Conservation (phyloP, 768 basidiomycete species). For the Plicaturopsis crispa region DNA sequence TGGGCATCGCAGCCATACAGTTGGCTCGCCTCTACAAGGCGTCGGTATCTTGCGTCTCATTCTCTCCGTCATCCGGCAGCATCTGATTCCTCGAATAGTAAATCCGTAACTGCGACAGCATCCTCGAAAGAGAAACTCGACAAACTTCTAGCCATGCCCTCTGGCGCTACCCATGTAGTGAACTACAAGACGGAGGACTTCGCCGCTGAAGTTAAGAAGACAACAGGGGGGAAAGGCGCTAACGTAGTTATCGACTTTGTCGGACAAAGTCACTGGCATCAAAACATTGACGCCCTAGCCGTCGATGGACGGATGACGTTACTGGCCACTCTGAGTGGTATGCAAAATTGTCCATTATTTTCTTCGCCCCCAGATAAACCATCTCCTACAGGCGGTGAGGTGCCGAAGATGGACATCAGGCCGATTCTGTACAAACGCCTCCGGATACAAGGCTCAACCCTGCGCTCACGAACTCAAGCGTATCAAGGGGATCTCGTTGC, state of each 20-base stretch:
- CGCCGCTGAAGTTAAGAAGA: constrained; percentile 61
- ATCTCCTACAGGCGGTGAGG: constrained; percentile 36
- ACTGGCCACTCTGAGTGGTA: constrained; percentile 62
- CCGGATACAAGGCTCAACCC: constrained; percentile 81
- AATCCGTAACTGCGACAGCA: constrained; percentile 76
- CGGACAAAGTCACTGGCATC: constrained; percentile 66
- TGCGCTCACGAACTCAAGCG: constrained; percentile 63
- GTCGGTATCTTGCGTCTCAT: constrained; percentile 33
- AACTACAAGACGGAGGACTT: constrained; percentile 88
- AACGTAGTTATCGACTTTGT: constrained; percentile 85
- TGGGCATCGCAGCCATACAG: constrained; percentile 85
- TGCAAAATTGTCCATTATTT: constrained; percentile 8
- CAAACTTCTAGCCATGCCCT: constrained; percentile 60
- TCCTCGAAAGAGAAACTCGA: constrained; percentile 79
- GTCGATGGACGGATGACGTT: constrained; percentile 71
- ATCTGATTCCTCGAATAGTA: constrained; percentile 30
- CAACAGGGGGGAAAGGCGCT: constrained; percentile 64
- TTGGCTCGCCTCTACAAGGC: constrained; percentile 71
- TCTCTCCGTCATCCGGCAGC: constrained; percentile 4
- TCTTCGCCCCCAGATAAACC: constrained; percentile 13
- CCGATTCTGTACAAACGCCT: constrained; percentile 81
- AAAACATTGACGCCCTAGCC: constrained; percentile 65
- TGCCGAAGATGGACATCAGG: constrained; percentile 45
- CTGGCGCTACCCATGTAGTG: constrained; percentile 65
- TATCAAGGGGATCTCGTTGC: constrained; percentile 73